Conservation (phyloP, 2,329 filamentous ascomycete genomes). For the Aspergillus chevalieri region DNA sequence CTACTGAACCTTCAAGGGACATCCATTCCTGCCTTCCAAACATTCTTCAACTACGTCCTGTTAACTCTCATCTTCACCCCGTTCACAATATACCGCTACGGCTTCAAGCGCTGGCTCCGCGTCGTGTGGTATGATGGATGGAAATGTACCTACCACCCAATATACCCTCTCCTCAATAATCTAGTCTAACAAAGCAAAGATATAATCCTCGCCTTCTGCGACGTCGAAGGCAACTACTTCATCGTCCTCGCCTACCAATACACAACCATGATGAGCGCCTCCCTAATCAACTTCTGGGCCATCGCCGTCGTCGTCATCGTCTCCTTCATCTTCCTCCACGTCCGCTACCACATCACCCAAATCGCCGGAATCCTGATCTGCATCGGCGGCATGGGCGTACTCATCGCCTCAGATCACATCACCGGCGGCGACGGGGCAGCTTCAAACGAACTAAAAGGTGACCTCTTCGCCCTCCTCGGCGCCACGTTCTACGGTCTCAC, state of each 20-base stretch:
- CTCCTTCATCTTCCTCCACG: constrained; percentile 73
- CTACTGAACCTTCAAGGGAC: constrained; percentile 64
- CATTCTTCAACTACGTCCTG: constrained; percentile 87
- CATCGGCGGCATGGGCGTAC: constrained; percentile 82
- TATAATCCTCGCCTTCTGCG: constrained; percentile 83
- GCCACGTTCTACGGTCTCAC: constrained; percentile 85
- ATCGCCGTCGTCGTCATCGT: constrained; percentile 86
- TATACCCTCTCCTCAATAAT: neutral
- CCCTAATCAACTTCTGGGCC: constrained; percentile 98
- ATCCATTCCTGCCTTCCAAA: constrained; percentile 90
- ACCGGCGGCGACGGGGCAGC: constrained; percentile 65
- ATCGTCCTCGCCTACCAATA: constrained; percentile 89
- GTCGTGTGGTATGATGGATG: constrained; percentile 69
- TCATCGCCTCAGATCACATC: constrained; percentile 83
- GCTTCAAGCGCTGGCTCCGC: constrained; percentile 61
- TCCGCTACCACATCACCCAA: constrained; percentile 85
- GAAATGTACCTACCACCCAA: constrained; percentile 54
- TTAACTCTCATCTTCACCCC: constrained; percentile 76
- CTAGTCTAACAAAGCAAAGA: constrained; percentile 32
- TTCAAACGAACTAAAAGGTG: constrained; percentile 75
- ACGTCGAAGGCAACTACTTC: constrained; percentile 97
- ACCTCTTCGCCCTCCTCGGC: constrained; percentile 83
- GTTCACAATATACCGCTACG: constrained; percentile 73
- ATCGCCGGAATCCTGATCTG: constrained; percentile 81
- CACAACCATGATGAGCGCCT: constrained; percentile 85